A percentile compares a stretch with the other conserved stretches of the same genome.
Conservation (phyloP, 2,329 filamentous ascomycete species). For the Zasmidium cellare region DNA sequence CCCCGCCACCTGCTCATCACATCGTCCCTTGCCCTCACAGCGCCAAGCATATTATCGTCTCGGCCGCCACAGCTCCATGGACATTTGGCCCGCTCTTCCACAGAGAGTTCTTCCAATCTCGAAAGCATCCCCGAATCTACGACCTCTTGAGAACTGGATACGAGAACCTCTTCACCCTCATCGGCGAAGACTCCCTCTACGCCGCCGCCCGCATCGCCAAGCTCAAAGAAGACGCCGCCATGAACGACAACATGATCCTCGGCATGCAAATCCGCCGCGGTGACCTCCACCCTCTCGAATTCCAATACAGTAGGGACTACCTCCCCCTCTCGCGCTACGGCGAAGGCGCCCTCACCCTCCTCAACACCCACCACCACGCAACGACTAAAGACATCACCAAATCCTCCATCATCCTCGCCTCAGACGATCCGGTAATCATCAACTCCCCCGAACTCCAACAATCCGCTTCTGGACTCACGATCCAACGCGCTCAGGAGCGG, state of each 20-base stretch:
- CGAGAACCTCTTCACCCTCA: slow-evolving; percentile 71
- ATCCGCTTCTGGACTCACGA: slow-evolving; percentile 31
- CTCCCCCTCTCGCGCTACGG: slow-evolving; percentile 70
- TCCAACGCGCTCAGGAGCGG: slow-evolving; percentile 66
- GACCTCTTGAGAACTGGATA: slow-evolving; percentile 69
- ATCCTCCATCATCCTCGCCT: slow-evolving; percentile 77
- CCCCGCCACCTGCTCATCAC: slow-evolving; percentile 70
- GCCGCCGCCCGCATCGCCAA: slow-evolving; percentile 60
- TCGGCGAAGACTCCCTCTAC: slow-evolving; percentile 64
- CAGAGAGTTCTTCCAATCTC: slow-evolving; percentile 42
- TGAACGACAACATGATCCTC: slow-evolving; percentile 57
- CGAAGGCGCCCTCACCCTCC: slow-evolving; percentile 12
- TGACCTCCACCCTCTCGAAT: slow-evolving; percentile 76
- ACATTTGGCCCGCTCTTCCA: slow-evolving; percentile 64
- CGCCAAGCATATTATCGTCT: slow-evolving; percentile 73
- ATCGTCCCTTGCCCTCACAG: slow-evolving; percentile 78
- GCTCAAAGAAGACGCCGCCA: slow-evolving; percentile 51
- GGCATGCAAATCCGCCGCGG: slow-evolving; percentile 80
- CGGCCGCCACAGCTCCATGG: slow-evolving; percentile 64
- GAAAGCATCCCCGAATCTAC: slow-evolving; percentile 56
- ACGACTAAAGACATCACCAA: slow-evolving; percentile 42
- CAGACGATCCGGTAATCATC: slow-evolving; percentile 78
- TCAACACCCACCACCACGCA: slow-evolving; percentile 9
- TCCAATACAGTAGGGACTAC: slow-evolving; percentile 77
- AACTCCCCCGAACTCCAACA: slow-evolving; percentile 62